phyloP scores from a whole-genome alignment of 2,329 filamentous ascomycete species.

The Fusarium fujikuroi region DNA sequence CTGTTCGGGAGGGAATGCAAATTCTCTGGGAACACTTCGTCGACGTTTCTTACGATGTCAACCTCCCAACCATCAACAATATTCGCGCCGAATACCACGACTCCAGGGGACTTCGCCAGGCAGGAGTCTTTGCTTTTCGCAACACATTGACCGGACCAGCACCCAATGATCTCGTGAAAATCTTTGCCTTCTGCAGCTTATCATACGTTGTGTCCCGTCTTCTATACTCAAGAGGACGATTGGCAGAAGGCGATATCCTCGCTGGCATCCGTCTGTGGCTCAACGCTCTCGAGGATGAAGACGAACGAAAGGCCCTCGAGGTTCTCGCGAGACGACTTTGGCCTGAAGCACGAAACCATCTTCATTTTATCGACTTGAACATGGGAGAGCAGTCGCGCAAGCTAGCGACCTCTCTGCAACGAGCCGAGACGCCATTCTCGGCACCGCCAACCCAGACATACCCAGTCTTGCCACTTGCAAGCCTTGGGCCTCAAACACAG shows the following conservation, averaged over 20 bases:
- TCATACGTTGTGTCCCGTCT: constrained; percentile 35
- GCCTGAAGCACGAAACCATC: constrained; percentile 24
- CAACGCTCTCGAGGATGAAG: constrained; percentile 1
- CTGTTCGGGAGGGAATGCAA: constrained; percentile 10
- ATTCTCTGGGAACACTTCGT: constrained; percentile 15
- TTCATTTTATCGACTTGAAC: background rate
- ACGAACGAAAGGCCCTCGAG: constrained; percentile 24
- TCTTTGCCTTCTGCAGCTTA: constrained; percentile 37
- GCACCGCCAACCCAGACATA: accelerated
- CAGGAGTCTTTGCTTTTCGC: constrained; percentile 33
- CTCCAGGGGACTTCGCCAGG: constrained; percentile 17
- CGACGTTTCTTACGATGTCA: background rate
- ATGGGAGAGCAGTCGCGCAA: background rate
- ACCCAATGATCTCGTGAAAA: background rate
- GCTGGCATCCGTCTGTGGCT: constrained; percentile 28
- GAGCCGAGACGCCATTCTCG: background rate
- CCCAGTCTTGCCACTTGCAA: background rate
- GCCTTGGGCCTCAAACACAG: background rate
- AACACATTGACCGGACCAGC: constrained; percentile 11
- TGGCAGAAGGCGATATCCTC: constrained; percentile 13
- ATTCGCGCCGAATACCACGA: constrained; percentile 9
- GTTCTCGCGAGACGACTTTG: constrained; percentile 13
- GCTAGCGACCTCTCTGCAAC: accelerated
- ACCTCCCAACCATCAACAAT: background rate
- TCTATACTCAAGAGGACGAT: background rate